Percentiles rank a stretch among this genome's conserved stretches.
phyloP scores from a whole-genome alignment of 257 asterid genomes.

The Henckelia pumila region DNA sequence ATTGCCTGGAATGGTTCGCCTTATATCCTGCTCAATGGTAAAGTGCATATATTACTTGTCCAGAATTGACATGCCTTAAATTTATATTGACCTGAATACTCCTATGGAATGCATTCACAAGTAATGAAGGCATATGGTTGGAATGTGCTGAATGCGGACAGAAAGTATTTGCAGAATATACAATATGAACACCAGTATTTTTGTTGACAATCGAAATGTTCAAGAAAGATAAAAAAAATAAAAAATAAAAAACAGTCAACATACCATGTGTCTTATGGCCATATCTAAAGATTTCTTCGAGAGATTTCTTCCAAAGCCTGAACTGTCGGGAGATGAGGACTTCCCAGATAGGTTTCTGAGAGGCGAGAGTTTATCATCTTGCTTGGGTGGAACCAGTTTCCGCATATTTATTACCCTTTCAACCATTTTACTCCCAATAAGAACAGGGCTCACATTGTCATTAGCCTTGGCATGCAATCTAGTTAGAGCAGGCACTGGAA shows the following conservation, averaged over 20 bases:
- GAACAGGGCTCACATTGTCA: constrained; percentile 80
- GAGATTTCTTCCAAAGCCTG: constrained; percentile 91
- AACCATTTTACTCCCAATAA: constrained; percentile 91
- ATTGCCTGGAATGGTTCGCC: constrained; percentile 83
- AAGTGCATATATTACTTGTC: constrained; percentile 1
- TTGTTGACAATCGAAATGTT: no score
- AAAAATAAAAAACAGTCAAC: constrained; percentile 25
- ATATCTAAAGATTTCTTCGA: constrained; percentile 96
- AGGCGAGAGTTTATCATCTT: constrained; percentile 82
- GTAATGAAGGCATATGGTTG: background rate
- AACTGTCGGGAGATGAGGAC: constrained; percentile 88
- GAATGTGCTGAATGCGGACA: background rate
- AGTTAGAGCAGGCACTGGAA: constrained; percentile 59
- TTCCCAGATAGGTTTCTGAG: constrained; percentile 80
- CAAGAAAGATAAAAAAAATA: no score
- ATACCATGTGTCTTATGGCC: constrained; percentile 99
- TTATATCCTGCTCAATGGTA: constrained; percentile 62
- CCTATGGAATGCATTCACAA: background rate
- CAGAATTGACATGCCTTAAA: background rate
- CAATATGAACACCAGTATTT: no score
- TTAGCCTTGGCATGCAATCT: constrained; percentile 92
- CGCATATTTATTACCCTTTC: constrained; percentile 97
- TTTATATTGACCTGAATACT: background rate
- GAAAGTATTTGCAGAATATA: background rate
- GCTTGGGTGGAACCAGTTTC: constrained; percentile 83